phyloP scores from a whole-genome alignment of 2,329 filamentous ascomycete species.

The Plenodomus lindquistii region DNA sequence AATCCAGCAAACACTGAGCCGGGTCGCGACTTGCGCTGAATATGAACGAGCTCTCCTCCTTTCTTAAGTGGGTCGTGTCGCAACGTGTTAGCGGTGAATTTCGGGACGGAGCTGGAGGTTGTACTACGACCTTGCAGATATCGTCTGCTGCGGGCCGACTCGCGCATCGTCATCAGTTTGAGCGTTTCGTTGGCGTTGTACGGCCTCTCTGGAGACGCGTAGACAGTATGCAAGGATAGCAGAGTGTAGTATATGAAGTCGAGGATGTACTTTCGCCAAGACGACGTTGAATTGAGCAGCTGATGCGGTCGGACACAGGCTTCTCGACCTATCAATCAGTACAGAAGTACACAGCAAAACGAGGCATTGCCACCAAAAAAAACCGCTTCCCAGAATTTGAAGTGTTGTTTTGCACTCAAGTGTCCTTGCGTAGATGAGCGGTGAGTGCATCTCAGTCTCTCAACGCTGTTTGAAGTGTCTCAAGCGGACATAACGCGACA shows the following conservation, averaged over 20 bases:
- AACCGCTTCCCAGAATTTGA: background rate
- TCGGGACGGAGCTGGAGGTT: constrained; percentile 22
- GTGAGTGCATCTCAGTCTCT: background rate
- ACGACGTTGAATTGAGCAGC: background rate
- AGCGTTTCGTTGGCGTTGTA: constrained; percentile 22
- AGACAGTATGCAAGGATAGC: constrained; percentile 13
- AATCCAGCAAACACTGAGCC: constrained; percentile 13
- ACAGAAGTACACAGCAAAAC: background rate
- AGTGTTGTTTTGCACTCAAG: background rate
- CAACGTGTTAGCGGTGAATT: constrained; percentile 7
- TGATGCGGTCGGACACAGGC: background rate
- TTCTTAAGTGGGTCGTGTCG: constrained; percentile 11
- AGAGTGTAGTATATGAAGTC: background rate
- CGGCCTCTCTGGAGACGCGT: constrained; percentile 18
- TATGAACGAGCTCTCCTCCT: constrained; percentile 20
- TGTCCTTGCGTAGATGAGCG: background rate
- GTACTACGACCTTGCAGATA: constrained; percentile 24
- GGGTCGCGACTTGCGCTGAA: constrained; percentile 14
- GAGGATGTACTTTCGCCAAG: background rate
- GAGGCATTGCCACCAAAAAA: background rate
- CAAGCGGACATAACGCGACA: background rate
- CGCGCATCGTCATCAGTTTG: constrained; percentile 9
- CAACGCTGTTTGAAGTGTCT: background rate
- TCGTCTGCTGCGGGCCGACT: constrained; percentile 10
- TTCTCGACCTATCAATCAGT: background rate